Percentiles rank a stretch among this genome's conserved stretches.
phyloP scores from a whole-genome alignment of 2,329 filamentous ascomycete genomes.

The Fusarium mangiferae region DNA sequence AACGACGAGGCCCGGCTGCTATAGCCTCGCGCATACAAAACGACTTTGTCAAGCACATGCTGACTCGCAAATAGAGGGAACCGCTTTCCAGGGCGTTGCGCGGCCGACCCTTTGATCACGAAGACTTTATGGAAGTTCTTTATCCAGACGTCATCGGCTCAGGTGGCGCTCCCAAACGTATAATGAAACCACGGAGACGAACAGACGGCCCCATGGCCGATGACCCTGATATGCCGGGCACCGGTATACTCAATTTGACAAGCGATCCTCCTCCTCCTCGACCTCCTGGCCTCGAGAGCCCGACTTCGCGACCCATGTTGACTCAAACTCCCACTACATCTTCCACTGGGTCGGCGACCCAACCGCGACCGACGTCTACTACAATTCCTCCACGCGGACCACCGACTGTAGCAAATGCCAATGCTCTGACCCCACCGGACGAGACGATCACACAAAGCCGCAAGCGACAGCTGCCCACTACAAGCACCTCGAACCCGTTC shows the following conservation, averaged over 20 bases:
- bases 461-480: slow-evolving; percentile 53
- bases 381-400: slow-evolving; percentile 52
- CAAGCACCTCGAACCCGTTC: slow-evolving; percentile 27
- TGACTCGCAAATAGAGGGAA: slow-evolving; percentile 58
- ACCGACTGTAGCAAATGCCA: slow-evolving; percentile 52
- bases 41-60: slow-evolving; percentile 9
- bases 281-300: slow-evolving; percentile 39
- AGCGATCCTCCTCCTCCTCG: slow-evolving; percentile 47
- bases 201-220: slow-evolving; percentile 58
- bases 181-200: slow-evolving; percentile 65
- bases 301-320: slow-evolving; percentile 42
- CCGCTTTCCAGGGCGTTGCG: slow-evolving; percentile 67
- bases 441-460: slow-evolving; percentile 57
- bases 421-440: slow-evolving; percentile 66
- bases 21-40: background rate
- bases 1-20: background rate
- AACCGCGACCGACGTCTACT: slow-evolving; percentile 46
- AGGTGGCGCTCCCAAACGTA: slow-evolving; percentile 67
- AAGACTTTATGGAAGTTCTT: slow-evolving; percentile 69
- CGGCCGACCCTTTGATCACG: slow-evolving; percentile 68
- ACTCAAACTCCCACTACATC: slow-evolving; percentile 45
- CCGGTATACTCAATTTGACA: slow-evolving; percentile 58
- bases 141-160: slow-evolving; percentile 70
- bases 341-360: slow-evolving; percentile 36
- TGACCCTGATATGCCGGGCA: slow-evolving; percentile 61